A percentile compares a stretch with the other conserved stretches of the same genome.
phyloP scores from a whole-genome alignment of 495 filamentous ascomycete species.

The Penicillium salamii region DNA sequence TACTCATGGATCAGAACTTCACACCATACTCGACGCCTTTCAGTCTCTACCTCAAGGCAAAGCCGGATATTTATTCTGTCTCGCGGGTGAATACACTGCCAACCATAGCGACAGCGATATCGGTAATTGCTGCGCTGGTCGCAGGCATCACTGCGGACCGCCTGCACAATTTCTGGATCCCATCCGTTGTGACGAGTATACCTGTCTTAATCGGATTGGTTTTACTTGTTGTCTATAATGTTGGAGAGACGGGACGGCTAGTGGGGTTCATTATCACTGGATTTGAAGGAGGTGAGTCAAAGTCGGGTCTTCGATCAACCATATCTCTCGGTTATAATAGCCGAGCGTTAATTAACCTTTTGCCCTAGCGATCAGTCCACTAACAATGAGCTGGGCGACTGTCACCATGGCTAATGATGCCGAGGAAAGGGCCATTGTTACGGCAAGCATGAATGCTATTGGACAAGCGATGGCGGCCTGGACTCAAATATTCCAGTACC shows the following conservation, averaged over 20 bases:
- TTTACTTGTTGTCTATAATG: slow-evolving; percentile 26
- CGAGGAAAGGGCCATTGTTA: slow-evolving; percentile 34
- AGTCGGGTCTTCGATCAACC: not conserved
- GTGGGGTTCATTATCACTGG: slow-evolving; percentile 31
- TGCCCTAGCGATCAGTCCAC: slow-evolving; percentile 26
- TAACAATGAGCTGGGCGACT: slow-evolving; percentile 36
- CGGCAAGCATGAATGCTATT: slow-evolving; percentile 37
- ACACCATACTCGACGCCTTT: slow-evolving; percentile 22
- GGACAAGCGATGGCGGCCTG: slow-evolving; percentile 33
- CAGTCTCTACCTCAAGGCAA: slow-evolving; percentile 32
- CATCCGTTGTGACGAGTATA: slow-evolving; percentile 22
- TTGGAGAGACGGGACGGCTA: slow-evolving; percentile 30
- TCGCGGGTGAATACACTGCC: slow-evolving; percentile 21
- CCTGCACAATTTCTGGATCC: slow-evolving; percentile 27
- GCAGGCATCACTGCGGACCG: slow-evolving; percentile 26
- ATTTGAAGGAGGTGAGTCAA: slow-evolving; percentile 29
- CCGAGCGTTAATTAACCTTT: not conserved
- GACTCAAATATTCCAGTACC: slow-evolving; percentile 31
- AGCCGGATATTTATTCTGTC: slow-evolving; percentile 16
- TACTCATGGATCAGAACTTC: slow-evolving; percentile 32
- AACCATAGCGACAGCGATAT: slow-evolving; percentile 30
- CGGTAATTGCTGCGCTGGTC: slow-evolving; percentile 26
- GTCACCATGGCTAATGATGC: slow-evolving; percentile 32
- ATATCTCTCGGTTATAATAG: not conserved
- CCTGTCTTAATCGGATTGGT: slow-evolving; percentile 25